phyloP scores from a whole-genome alignment of 768 basidiomycete genomes.

The Tephrocybe sp. region DNA sequence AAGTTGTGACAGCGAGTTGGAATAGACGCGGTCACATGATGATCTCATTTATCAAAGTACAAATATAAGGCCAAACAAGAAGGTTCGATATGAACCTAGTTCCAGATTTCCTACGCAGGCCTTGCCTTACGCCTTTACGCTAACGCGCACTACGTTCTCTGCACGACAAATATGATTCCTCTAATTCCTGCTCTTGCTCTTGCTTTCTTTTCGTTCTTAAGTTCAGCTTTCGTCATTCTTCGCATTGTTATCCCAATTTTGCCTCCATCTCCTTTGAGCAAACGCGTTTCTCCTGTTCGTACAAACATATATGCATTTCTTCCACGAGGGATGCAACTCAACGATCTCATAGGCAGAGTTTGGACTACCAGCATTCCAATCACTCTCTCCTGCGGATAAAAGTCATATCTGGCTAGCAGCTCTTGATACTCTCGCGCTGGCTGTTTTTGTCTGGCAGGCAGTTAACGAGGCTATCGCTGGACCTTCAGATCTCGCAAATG shows the following conservation, averaged over 20 bases:
- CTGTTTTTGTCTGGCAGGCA: conserved; percentile 65
- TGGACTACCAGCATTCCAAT: conserved; percentile 66
- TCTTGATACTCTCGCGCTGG: conserved; percentile 61
- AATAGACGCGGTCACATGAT: not conserved
- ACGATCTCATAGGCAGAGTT: conserved; percentile 61
- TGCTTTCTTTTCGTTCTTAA: conserved; percentile 67
- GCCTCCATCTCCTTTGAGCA: conserved; percentile 69
- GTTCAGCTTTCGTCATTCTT: conserved; percentile 73
- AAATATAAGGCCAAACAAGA: conserved; percentile 34
- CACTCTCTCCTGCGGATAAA: conserved; percentile 66
- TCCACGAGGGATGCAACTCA: conserved; percentile 10
- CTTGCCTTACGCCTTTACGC: conserved; percentile 40
- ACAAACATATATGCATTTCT: not conserved
- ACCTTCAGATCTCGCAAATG: conserved; percentile 39
- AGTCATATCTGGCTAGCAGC: conserved; percentile 70
- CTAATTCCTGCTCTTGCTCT: conserved; percentile 65
- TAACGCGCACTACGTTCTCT: conserved; percentile 45
- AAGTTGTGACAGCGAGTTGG: no score
- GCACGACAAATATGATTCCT: conserved; percentile 55
- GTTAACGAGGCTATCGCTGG: conserved; percentile 49
- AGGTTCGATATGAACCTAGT: conserved; percentile 22
- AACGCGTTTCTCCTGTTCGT: conserved; percentile 70
- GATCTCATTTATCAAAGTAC: no score
- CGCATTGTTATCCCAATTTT: conserved; percentile 74
- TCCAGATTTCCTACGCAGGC: no score